Evolutionary conservation across 768 basidiomycete species (phyloP), one percentile per base, ranked within the genome.

Genomic region (Pleurotus salmoneostramineus): DNA sequence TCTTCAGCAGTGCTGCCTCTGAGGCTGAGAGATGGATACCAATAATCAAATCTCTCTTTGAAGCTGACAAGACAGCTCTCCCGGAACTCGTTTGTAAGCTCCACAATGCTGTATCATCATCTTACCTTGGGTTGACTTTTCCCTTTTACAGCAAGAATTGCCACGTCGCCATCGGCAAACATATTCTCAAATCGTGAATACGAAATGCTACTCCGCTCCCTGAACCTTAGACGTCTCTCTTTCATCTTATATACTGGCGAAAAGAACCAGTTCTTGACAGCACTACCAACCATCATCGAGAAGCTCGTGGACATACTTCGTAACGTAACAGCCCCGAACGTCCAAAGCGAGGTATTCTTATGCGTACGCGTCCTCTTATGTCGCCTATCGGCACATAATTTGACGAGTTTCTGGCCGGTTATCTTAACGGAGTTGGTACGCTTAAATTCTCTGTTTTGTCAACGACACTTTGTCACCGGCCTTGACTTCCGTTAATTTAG

Each of bases 401-500:
- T 99, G 65, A 88, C 90, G 6, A 95, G 94, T 64, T 93, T 98
- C 71, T 98, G 97, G 96, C 96, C 97, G 0, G 91, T 96, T 44
- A 80, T 99, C 44, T 69, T 98, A 62, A 93, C 95, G 0, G 97
- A 99, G 74, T 74, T 99, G 65, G 93, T 93, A 64, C 58, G 83
- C 37, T 40, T 46, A 50, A 6, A 21, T 4, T 27, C 21, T 21
- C 15, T 34, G n/a, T 15, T 36, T 49, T 57, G 34, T 40, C 43
- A 37, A 31, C 15, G 12, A 45, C 21, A 27, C 21, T 11, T 45
- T 8, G 15, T 17, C 45, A 56, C 45, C 48, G 42, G 50, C 32
- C 42, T 2, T n/a, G 3, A 40, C 37, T 10, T n/a, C 37, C 44
- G 6, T 46, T 31, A 31, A 5, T 45, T 40, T 58, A 98, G 95